Conservation (phyloP, 495 filamentous ascomycete genomes). For the Penicillium silybi region DNA sequence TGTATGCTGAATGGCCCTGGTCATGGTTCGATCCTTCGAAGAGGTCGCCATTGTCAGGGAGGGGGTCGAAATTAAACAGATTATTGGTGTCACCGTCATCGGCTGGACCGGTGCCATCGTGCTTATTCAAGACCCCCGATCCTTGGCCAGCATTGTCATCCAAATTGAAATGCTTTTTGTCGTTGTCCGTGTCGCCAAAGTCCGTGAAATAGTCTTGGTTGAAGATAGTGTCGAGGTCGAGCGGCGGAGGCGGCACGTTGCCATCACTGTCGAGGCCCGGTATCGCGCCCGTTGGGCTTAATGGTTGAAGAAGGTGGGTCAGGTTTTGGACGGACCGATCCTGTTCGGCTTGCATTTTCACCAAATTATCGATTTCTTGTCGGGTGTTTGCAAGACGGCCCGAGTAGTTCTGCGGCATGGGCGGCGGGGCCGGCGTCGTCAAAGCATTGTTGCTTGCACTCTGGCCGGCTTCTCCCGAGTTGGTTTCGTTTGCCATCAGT, state of each 20-base stretch:
- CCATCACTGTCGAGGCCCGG: conserved; percentile 59
- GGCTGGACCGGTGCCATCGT: conserved; percentile 7
- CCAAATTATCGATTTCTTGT: conserved; percentile 68
- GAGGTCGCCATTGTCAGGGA: conserved; percentile 36
- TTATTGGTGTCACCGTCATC: conserved; percentile 33
- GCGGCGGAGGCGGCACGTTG: conserved; percentile 34
- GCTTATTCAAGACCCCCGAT: conserved; percentile 4
- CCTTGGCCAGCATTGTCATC: conserved; percentile 19
- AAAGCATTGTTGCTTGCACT: conserved; percentile 48
- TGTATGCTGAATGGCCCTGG: conserved; percentile 23
- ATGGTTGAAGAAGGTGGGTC: conserved; percentile 64
- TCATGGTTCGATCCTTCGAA: conserved; percentile 30
- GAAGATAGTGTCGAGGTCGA: conserved; percentile 70
- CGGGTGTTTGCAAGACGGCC: conserved; percentile 56
- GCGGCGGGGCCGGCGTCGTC: conserved; percentile 55
- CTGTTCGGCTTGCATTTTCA: conserved; percentile 70
- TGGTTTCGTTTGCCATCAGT: conserved; percentile 62
- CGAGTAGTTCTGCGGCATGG: conserved; percentile 54
- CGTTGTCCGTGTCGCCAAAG: conserved; percentile 30
- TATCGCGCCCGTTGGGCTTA: conserved; percentile 76
- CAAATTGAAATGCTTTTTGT: conserved; percentile 20
- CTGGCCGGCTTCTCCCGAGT: conserved; percentile 22
- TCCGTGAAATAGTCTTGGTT: conserved; percentile 60
- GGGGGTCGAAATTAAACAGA: conserved; percentile 42
- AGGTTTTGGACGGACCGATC: conserved; percentile 67